Conservation (phyloP, 1,284 basidiomycete genomes). For the Vanrija humicola region DNA sequence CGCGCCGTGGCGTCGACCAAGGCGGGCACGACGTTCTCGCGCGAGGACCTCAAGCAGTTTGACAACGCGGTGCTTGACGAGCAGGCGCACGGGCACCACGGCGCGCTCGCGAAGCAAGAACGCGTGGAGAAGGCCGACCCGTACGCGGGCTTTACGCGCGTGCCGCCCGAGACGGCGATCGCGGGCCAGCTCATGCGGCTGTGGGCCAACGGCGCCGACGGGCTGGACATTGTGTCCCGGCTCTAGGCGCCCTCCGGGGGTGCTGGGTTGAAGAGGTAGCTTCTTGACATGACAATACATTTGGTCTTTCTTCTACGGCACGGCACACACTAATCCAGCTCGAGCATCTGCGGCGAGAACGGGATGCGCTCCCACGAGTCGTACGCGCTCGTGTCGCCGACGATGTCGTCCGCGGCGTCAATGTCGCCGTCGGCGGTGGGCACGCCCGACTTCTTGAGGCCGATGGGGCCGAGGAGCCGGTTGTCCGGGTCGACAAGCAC, state of each 20-base stretch:
- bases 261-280: background rate
- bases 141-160: conserved; percentile 53
- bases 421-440: too few relatives aligned
- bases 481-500: conserved; percentile 12
- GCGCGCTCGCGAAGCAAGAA: background rate
- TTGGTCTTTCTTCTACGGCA: too few relatives aligned
- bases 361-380: too few relatives aligned
- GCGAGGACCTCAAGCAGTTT: conserved; percentile 60
- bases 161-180: conserved; percentile 67
- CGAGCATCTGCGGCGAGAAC: too few relatives aligned
- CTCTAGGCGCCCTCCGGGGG: conserved; percentile 21
- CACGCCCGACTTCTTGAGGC: too few relatives aligned
- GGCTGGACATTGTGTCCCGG: conserved; percentile 36
- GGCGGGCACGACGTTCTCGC: conserved; percentile 56
- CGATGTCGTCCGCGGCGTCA: too few relatives aligned
- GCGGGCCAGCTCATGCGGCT: conserved; percentile 65
- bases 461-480: background rate
- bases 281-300: too few relatives aligned
- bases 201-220: conserved; percentile 57
- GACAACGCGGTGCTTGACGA: conserved; percentile 15
- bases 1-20: conserved; percentile 56
- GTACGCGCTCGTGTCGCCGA: too few relatives aligned
- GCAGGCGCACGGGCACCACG: background rate
- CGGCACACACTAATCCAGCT: too few relatives aligned
- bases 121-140: conserved; percentile 42